phyloP scores from a whole-genome alignment of 305 asterid genomes.

The Solanum aculeatissimum region DNA sequence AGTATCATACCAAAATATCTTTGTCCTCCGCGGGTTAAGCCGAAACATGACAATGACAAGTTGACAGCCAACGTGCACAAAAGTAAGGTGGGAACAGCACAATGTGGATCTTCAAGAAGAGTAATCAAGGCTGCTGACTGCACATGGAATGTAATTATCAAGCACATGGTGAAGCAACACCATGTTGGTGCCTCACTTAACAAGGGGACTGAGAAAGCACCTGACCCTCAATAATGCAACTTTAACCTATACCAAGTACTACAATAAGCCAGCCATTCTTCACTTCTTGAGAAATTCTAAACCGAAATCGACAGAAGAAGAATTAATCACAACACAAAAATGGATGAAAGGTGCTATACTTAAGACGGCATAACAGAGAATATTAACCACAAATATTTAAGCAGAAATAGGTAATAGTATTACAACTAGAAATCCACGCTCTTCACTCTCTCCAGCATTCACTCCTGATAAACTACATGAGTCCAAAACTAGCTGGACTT shows the following conservation, averaged over 20 bases:
- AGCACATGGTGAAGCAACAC: not conserved
- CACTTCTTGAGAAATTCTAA: not conserved
- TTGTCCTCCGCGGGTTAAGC: not conserved
- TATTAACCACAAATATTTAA: not conserved
- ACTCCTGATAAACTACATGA: not conserved
- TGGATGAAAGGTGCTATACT: not conserved
- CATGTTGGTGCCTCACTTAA: not conserved
- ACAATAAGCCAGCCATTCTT: not conserved
- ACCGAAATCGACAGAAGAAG: not conserved
- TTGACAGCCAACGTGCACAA: not conserved
- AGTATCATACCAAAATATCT: not conserved
- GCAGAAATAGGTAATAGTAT: not conserved
- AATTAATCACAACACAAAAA: not conserved
- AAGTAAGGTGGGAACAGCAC: not conserved
- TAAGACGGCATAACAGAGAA: not conserved
- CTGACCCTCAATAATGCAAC: not conserved
- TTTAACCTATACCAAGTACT: not conserved
- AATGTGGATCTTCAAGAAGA: not conserved
- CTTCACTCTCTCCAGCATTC: not conserved
- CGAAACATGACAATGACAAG: not conserved
- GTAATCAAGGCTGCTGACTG: not conserved
- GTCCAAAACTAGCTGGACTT: not conserved
- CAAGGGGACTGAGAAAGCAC: not conserved
- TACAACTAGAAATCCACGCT: not conserved
- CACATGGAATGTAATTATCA: not conserved